phyloP scores from a whole-genome alignment of 2,329 filamentous ascomycete species.

The Colletotrichum sp. region DNA sequence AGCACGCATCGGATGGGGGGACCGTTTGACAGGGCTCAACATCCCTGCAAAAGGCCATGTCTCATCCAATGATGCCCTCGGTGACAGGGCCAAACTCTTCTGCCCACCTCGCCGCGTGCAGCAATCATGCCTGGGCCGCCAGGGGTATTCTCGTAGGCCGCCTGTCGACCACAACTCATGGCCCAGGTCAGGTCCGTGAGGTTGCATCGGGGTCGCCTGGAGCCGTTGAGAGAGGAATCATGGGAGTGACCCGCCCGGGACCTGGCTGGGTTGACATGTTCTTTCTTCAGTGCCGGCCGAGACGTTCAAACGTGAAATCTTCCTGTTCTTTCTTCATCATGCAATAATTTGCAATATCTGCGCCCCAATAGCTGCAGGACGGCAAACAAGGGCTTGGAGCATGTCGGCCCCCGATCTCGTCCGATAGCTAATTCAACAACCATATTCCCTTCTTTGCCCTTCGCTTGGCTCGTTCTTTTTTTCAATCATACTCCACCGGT shows the following conservation, averaged over 20 bases:
- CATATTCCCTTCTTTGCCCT: neutral
- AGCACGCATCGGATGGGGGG: constrained; percentile 5
- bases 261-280: neutral
- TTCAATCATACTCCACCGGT: neutral
- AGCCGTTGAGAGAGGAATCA: neutral
- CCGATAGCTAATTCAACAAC: constrained; percentile 4
- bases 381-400: neutral
- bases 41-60: neutral
- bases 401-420: neutral
- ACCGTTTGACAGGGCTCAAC: neutral
- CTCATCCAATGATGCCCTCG: constrained; percentile 1
- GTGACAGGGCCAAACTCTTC: neutral
- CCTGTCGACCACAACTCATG: neutral
- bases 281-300: neutral
- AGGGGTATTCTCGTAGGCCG: neutral
- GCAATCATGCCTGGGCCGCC: neutral
- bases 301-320: neutral
- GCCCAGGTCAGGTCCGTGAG: neutral
- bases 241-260: neutral
- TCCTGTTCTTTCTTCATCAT: neutral
- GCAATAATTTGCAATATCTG: neutral
- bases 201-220: neutral
- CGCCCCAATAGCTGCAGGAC: neutral
- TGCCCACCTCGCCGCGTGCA: neutral
- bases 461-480: neutral